Evolutionary conservation across 2,329 filamentous ascomycete genomes (phyloP).

Genomic region (Pseudocercospora ulei): DNA sequence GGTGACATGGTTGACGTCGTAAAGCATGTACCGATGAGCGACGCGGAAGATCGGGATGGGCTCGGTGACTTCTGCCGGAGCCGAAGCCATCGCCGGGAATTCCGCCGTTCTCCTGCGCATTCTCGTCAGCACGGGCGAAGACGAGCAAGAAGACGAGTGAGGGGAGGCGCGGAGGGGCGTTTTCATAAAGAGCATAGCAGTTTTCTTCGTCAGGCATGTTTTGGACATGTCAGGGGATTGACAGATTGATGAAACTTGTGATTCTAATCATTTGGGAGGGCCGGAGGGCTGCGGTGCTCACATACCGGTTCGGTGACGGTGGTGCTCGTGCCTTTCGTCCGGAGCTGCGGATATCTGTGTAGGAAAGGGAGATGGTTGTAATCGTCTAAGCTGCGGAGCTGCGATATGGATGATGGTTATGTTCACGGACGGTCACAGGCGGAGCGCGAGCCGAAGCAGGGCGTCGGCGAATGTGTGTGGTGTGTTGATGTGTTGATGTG

Average conservation of each 20-base stretch:
- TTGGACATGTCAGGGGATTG: constrained; percentile 59
- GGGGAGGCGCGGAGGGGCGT: background rate
- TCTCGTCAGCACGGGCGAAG: constrained; percentile 6
- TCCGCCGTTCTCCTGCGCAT: background rate
- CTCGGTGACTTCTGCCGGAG: constrained; percentile 35
- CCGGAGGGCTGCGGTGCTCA: no score
- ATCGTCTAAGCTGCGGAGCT: no score
- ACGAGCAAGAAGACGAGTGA: background rate
- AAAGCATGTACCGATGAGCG: constrained; percentile 73
- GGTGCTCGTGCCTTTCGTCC: constrained; percentile 11
- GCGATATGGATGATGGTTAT: no score
- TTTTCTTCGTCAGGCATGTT: constrained; percentile 48
- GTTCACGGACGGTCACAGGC: no score
- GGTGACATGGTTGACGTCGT: constrained; percentile 71
- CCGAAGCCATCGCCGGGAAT: constrained; percentile 23
- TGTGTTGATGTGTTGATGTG: no score
- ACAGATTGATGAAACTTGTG: constrained; percentile 55
- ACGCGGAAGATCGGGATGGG: constrained; percentile 72
- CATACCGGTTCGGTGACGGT: constrained; percentile 12
- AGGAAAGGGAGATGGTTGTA: no score
- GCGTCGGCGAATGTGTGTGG: no score
- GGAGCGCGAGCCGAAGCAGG: no score
- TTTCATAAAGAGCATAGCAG: constrained; percentile 39
- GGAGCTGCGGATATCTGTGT: no score
- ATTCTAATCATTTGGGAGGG: constrained; percentile 53